These are phyloP conservation scores for Penicillium alfredii DNA, from an alignment of 495 filamentous ascomycete genomes.

Conservation along the genomic window DNA sequence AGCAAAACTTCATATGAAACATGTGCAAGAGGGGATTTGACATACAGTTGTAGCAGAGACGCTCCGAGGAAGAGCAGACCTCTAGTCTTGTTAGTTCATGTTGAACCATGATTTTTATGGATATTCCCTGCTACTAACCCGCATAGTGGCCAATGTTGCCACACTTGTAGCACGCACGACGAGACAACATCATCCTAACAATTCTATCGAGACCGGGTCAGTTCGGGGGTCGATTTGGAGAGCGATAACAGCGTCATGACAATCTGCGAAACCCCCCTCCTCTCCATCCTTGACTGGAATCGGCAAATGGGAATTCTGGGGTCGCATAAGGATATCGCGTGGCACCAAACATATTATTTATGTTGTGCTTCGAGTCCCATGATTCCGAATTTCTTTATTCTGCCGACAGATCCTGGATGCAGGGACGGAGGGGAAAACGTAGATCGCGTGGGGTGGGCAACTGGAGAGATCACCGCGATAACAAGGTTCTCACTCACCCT, in stretches of 20 bases:
- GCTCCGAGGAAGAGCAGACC: conserved; percentile 92
- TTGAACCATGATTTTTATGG: too few species aligned
- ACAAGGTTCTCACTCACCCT: conserved; percentile 26
- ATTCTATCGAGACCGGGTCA: conserved; percentile 19
- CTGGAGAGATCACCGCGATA: too few species aligned
- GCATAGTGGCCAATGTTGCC: conserved; percentile 99
- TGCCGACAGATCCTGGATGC: too few species aligned
- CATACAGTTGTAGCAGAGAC: conserved; percentile 99
- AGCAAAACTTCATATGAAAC: conserved; percentile 13
- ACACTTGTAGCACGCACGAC: conserved; percentile 99
- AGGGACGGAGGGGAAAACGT: conserved; percentile 8
- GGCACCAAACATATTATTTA: too few species aligned
- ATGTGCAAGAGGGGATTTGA: conserved; percentile 13
- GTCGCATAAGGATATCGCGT: too few species aligned
- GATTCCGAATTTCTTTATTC: too few species aligned
- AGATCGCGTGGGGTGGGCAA: conserved; percentile 11
- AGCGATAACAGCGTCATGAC: conserved; percentile 6
- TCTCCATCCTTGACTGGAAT: too few species aligned
- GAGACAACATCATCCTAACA: conserved; percentile 85
- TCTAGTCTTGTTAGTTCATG: too few species aligned
- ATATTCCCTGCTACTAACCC: conserved; percentile 41
- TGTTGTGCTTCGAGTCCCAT: too few species aligned
- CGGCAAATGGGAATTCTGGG: too few species aligned
- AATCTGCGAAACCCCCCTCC: too few species aligned
- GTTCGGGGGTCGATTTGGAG: conserved; percentile 6